A percentile compares a stretch with the other conserved stretches of the same genome.
These are phyloP conservation scores for Trypanosoma avium DNA, from an alignment of 208 protist species.

Conservation along the genomic window DNA sequence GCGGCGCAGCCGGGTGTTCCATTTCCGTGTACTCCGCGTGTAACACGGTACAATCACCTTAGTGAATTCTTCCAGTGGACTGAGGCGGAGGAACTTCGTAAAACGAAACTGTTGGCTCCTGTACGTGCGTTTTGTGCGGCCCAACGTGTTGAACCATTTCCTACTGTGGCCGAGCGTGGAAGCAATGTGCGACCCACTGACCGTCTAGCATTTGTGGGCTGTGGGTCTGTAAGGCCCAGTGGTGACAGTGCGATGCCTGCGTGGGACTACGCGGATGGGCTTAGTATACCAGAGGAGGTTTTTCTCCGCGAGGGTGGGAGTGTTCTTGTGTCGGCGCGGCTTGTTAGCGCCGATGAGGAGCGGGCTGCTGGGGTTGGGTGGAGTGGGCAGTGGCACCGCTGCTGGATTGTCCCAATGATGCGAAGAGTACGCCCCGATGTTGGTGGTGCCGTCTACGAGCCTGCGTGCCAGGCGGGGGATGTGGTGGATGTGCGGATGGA, in stretches of 20 bases:
- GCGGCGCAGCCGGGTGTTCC: slow-evolving; percentile 5
- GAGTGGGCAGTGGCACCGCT: slow-evolving; percentile 12
- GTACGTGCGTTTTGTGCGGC: background rate
- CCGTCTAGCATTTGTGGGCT: slow-evolving; percentile 1
- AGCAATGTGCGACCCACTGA: background rate
- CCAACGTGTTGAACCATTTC: background rate
- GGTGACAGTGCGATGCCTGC: background rate
- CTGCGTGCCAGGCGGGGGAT: slow-evolving; percentile 13
- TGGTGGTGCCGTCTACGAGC: background rate
- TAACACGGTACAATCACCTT: slow-evolving; percentile 6
- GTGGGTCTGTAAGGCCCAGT: background rate
- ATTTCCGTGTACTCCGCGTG: slow-evolving; percentile 4
- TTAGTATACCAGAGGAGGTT: background rate
- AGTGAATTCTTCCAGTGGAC: slow-evolving; percentile 1
- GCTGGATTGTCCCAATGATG: slow-evolving; percentile 13
- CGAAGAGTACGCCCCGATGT: background rate
- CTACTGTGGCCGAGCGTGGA: background rate
- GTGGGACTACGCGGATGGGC: slow-evolving; percentile 10
- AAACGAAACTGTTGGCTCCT: slow-evolving; percentile 1
- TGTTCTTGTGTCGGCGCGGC: background rate
- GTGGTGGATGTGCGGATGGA: slow-evolving; percentile 11
- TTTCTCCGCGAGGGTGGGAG: slow-evolving; percentile 5
- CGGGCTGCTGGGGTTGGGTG: background rate
- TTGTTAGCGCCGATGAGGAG: slow-evolving; percentile 2
- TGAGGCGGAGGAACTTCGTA: background rate